These are phyloP conservation scores for Claviceps purpurea DNA, from an alignment of 2,329 filamentous ascomycete genomes.

Conservation along the genomic window DNA sequence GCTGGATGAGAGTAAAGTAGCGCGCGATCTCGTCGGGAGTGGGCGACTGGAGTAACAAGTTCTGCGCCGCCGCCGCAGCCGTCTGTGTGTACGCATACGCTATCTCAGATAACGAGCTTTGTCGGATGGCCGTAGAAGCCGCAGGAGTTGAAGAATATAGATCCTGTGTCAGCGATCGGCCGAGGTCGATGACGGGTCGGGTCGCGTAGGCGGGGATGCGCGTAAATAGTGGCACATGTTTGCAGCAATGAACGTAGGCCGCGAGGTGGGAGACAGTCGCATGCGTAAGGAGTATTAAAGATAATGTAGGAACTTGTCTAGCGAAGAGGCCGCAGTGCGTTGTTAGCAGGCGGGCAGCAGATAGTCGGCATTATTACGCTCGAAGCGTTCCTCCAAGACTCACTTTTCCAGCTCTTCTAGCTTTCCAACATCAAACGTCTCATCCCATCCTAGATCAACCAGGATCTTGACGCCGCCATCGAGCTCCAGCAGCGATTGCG, in stretches of 20 bases:
- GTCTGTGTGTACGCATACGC: conserved; percentile 40
- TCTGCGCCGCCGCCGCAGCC: conserved; percentile 32
- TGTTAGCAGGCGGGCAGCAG: conserved; percentile 9
- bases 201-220: conserved; percentile 93
- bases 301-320: conserved; percentile 86
- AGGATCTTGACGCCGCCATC: conserved; percentile 94
- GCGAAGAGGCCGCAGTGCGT: conserved; percentile 1
- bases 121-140: conserved; percentile 72
- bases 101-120: conserved; percentile 55
- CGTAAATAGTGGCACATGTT: conserved; percentile 82
- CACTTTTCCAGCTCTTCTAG: conserved; percentile 85
- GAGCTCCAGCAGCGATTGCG: conserved; percentile 90
- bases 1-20: conserved; percentile 83
- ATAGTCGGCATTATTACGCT: not conserved
- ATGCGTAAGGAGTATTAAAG: conserved; percentile 87
- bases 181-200: conserved; percentile 81
- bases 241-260: conserved; percentile 93
- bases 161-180: conserved; percentile 80
- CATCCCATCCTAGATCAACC: conserved; percentile 92
- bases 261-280: conserved; percentile 84
- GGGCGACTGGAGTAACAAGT: conserved; percentile 55
- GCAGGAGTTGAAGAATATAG: conserved; percentile 80
- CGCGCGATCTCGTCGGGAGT: conserved; percentile 78
- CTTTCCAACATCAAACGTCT: conserved; percentile 70
- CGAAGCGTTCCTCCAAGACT: conserved; percentile 12